phyloP scores from a whole-genome alignment of 2,329 filamentous ascomycete species.

The Falciphora oryzae region DNA sequence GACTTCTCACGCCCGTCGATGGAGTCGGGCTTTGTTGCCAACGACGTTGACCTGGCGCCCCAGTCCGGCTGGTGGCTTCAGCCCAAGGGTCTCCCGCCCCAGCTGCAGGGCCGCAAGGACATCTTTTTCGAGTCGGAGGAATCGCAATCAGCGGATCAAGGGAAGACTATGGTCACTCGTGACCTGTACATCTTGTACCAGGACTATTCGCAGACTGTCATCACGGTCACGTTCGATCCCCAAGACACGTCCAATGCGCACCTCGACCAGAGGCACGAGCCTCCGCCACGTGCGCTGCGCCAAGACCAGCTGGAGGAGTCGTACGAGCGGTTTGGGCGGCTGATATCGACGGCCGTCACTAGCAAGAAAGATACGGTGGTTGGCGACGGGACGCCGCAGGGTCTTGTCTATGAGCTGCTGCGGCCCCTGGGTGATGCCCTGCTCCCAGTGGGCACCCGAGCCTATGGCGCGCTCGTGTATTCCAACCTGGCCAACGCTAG shows the following conservation, averaged over 20 bases:
- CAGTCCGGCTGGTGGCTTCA: slow-evolving; percentile 84
- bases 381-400: slow-evolving; percentile 75
- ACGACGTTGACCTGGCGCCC: slow-evolving; percentile 73
- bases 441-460: slow-evolving; percentile 75
- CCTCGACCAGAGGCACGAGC: slow-evolving; percentile 81
- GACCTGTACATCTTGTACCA: slow-evolving; percentile 85
- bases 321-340: slow-evolving; percentile 74
- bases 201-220: slow-evolving; percentile 92
- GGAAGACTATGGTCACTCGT: slow-evolving; percentile 67
- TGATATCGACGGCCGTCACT: slow-evolving; percentile 64
- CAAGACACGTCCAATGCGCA: slow-evolving; percentile 66
- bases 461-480: slow-evolving; percentile 90
- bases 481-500: slow-evolving; percentile 92
- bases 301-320: slow-evolving; percentile 91
- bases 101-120: slow-evolving; percentile 76
- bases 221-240: slow-evolving; percentile 74
- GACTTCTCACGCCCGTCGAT: slow-evolving; percentile 69
- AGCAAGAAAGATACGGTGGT: slow-evolving; percentile 74
- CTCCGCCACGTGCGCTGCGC: slow-evolving; percentile 71
- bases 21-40: slow-evolving; percentile 80
- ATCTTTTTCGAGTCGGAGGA: slow-evolving; percentile 80
- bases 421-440: slow-evolving; percentile 68
- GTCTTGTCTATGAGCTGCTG: slow-evolving; percentile 74
- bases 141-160: slow-evolving; percentile 60
- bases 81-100: slow-evolving; percentile 70